Evolutionary conservation across 225 moss, liverwort and hornwort genomes (phyloP).

Genomic region (Lunularia cruciata): DNA sequence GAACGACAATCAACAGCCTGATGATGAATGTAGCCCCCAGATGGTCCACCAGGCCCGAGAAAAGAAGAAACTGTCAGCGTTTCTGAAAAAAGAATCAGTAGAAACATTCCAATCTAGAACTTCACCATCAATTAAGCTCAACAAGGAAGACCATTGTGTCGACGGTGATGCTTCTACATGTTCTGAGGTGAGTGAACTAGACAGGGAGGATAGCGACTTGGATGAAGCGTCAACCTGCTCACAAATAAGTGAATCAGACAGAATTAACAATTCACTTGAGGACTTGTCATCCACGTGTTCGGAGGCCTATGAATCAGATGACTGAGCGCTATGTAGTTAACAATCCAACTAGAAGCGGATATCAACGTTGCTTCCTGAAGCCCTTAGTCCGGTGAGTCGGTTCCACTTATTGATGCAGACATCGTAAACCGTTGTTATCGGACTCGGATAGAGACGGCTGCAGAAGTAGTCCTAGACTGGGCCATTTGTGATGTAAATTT

Average conservation of each 20-base stretch:
- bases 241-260: neutral
- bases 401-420: too few relatives aligned
- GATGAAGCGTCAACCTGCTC: conserved; percentile 20
- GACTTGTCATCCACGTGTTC: conserved; percentile 21
- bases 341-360: too few relatives aligned
- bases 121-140: conserved; percentile 15
- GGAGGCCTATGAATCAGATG: neutral
- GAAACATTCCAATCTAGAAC: neutral
- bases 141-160: neutral
- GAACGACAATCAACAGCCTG: too few relatives aligned
- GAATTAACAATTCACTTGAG: neutral
- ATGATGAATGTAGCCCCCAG: too few relatives aligned
- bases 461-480: too few relatives aligned
- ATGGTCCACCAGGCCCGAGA: neutral
- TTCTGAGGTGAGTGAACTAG: conserved; percentile 20
- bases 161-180: conserved; percentile 17
- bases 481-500: too few relatives aligned
- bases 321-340: too few relatives aligned
- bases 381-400: too few relatives aligned
- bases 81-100: neutral
- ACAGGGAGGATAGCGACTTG: neutral
- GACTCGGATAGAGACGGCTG: too few relatives aligned
- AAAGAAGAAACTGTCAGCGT: neutral
- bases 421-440: too few relatives aligned
- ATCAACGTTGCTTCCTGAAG: too few relatives aligned